A percentile compares a stretch with the other conserved stretches of the same genome.
phyloP scores from a whole-genome alignment of 371 early-diverging fungal species.

The Funneliformis caledonium region DNA sequence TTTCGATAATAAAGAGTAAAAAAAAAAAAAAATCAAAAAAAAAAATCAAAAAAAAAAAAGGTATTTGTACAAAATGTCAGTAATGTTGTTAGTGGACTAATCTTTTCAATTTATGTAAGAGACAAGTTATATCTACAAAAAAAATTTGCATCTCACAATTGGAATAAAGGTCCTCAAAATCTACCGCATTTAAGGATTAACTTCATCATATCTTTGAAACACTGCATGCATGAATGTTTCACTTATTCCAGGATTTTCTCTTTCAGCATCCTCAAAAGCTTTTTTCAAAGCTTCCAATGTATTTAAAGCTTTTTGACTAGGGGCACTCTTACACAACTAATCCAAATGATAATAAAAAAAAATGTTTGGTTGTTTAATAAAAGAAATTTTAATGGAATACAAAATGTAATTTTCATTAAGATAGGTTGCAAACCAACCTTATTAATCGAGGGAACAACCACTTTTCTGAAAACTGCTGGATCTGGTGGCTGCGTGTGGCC shows the following conservation, averaged over 20 bases:
- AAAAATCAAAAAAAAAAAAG: neutral
- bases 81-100: no score
- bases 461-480: conserved; percentile 47
- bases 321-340: conserved; percentile 53
- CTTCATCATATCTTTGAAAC: conserved; percentile 39
- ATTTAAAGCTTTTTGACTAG: conserved; percentile 57
- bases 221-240: conserved; percentile 60
- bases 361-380: no score
- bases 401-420: neutral
- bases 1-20: no score
- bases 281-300: conserved; percentile 60
- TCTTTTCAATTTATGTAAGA: neutral
- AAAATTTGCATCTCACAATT: neutral
- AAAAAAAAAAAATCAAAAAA: neutral
- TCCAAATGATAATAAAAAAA: neutral
- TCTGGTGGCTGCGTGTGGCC: neutral
- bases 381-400: neutral
- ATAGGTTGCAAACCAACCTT: neutral
- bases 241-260: conserved; percentile 65
- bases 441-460: conserved; percentile 42
- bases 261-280: conserved; percentile 66
- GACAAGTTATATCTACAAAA: neutral
- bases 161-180: neutral
- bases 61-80: neutral
- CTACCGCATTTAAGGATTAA: conserved; percentile 2